These are phyloP conservation scores for Clavariopsis aquatica DNA, from an alignment of 495 filamentous ascomycete genomes.

Conservation along the genomic window DNA sequence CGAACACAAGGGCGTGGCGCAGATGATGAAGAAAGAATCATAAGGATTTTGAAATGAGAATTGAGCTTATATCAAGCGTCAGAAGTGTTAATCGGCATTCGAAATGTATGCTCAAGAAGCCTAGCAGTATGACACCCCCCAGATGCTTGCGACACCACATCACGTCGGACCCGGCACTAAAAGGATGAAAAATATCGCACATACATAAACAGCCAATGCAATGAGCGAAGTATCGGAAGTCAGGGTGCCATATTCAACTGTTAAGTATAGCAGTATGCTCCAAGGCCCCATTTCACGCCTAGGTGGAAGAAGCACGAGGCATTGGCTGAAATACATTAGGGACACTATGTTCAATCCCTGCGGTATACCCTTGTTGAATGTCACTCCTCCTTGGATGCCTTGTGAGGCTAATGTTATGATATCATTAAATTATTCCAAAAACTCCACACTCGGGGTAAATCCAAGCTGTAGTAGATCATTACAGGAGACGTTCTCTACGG, in stretches of 20 bases:
- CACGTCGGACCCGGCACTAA: background rate
- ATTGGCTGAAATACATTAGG: background rate
- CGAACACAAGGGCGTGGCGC: conserved; percentile 25
- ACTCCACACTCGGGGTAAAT: no score
- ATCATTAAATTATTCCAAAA: no score
- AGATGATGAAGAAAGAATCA: background rate
- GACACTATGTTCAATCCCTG: background rate
- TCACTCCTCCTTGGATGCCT: no score
- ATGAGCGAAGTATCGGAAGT: background rate
- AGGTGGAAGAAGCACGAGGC: no score
- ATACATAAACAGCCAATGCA: background rate
- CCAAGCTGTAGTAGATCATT: no score
- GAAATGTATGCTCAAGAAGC: background rate
- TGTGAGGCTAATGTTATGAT: no score
- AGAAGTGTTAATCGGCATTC: background rate
- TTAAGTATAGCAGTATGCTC: background rate
- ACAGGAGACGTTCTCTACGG: no score
- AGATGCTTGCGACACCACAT: background rate
- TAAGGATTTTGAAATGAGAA: background rate
- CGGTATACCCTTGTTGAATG: no score
- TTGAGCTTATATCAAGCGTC: background rate
- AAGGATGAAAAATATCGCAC: background rate
- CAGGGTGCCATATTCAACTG: background rate
- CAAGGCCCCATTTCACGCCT: no score
- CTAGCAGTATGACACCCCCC: no score